Conservation (phyloP, 306 rosid species). For the Cucurbita moschata region DNA sequence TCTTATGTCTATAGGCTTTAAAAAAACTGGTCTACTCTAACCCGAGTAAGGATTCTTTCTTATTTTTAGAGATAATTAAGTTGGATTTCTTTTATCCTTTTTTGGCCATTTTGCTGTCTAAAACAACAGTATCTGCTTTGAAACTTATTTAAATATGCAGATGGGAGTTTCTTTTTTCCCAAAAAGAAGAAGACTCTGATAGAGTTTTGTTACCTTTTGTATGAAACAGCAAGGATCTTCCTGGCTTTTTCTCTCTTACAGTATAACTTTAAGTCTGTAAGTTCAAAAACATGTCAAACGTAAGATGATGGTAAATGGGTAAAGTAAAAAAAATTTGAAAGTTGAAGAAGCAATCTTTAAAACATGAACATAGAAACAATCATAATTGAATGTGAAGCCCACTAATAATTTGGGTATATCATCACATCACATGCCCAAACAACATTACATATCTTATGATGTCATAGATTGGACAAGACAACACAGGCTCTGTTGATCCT, state of each 20-base stretch:
- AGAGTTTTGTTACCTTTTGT: not conserved
- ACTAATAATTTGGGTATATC: not conserved
- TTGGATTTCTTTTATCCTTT: not conserved
- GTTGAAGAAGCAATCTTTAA: not conserved
- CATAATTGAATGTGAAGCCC: not conserved
- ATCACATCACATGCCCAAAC: conserved; percentile 9
- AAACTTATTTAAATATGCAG: not conserved
- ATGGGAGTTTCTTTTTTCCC: not conserved
- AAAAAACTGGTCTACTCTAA: too few relatives aligned
- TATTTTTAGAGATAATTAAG: not conserved
- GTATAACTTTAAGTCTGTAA: not conserved
- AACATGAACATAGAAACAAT: not conserved
- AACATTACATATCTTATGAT: conserved; percentile 1
- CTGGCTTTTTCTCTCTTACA: not conserved
- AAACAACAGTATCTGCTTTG: not conserved
- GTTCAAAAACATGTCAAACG: not conserved
- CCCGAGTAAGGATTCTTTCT: too few relatives aligned
- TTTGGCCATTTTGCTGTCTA: not conserved
- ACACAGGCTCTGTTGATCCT: not conserved
- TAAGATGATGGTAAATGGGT: not conserved
- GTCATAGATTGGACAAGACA: conserved; percentile 2
- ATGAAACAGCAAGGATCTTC: not conserved
- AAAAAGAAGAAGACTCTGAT: not conserved
- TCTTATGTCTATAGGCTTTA: too few relatives aligned
- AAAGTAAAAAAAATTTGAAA: not conserved